A percentile compares a stretch with the other conserved stretches of the same genome.
Evolutionary conservation across 305 asterid species (phyloP).

Genomic region (Rubia peregrina): DNA sequence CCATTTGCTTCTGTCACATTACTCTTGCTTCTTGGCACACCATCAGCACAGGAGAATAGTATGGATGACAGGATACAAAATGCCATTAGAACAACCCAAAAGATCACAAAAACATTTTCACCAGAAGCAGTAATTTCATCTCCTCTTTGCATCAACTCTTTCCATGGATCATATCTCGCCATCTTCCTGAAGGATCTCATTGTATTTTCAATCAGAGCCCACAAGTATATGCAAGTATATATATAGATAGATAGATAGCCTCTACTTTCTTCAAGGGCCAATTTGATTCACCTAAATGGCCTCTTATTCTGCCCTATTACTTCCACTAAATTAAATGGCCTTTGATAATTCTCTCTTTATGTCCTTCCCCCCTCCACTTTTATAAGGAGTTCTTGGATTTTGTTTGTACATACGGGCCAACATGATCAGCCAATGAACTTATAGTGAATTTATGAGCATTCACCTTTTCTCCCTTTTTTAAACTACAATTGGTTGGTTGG

Average conservation of each 20-base stretch:
- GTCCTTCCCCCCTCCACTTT: background rate
- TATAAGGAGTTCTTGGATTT: constrained; percentile 1
- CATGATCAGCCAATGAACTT: constrained; percentile 1
- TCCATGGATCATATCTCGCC: constrained; percentile 22
- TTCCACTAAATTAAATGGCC: constrained; percentile 8
- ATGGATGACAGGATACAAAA: constrained; percentile 15
- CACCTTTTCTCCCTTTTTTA: background rate
- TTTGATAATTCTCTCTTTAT: background rate
- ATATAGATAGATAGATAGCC: constrained; percentile 3
- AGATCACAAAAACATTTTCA: constrained; percentile 3
- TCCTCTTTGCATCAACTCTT: constrained; percentile 12
- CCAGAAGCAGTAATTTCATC: background rate
- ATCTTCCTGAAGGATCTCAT: background rate
- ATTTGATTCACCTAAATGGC: constrained; percentile 7
- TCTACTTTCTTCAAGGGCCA: constrained; percentile 20
- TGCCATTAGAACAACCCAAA: constrained; percentile 16
- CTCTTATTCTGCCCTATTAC: constrained; percentile 11
- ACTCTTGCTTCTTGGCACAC: constrained; percentile 19
- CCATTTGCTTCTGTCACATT: constrained; percentile 18
- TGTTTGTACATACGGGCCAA: constrained; percentile 6
- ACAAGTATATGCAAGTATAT: background rate
- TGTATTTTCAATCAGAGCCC: constrained; percentile 5
- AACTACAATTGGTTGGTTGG: constrained; percentile 3
- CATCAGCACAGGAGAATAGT: constrained; percentile 25
- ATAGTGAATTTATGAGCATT: background rate